phyloP scores from a whole-genome alignment of 768 basidiomycete species.

The Coprinopsis marcescibilis region DNA sequence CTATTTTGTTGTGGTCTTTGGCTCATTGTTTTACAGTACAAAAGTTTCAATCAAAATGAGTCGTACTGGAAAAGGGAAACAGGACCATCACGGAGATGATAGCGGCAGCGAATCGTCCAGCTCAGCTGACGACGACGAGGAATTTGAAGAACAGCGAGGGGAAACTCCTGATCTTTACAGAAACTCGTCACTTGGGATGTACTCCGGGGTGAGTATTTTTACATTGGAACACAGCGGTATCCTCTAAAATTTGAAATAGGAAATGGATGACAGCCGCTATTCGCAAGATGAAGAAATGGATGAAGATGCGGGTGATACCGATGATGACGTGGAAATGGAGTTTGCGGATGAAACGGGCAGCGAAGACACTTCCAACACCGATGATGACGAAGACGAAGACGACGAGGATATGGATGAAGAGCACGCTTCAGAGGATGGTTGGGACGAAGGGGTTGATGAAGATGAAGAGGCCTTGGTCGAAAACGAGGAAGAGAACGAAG shows the following conservation, averaged over 20 bases:
- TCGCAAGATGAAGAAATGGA: conserved; percentile 71
- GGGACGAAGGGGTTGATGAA: conserved; percentile 64
- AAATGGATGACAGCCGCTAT: conserved; percentile 80
- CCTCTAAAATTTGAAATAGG: conserved; percentile 37
- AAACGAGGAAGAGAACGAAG: conserved; percentile 44
- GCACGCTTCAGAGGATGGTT: conserved; percentile 43
- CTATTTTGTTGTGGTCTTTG: conserved; percentile 7
- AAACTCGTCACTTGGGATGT: conserved; percentile 96
- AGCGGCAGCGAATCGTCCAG: conserved; percentile 34
- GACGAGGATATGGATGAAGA: conserved; percentile 34
- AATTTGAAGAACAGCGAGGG: conserved; percentile 59
- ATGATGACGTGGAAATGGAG: conserved; percentile 84
- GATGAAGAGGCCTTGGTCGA: conserved; percentile 61
- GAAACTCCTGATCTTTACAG: conserved; percentile 93
- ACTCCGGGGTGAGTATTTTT: conserved; percentile 74
- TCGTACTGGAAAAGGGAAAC: conserved; percentile 49
- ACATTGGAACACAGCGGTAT: background rate
- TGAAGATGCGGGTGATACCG: conserved; percentile 68
- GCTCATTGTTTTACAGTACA: conserved; percentile 45
- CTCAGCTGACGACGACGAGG: conserved; percentile 54
- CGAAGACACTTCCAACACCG: conserved; percentile 73
- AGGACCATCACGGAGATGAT: conserved; percentile 38
- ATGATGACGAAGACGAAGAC: conserved; percentile 56
- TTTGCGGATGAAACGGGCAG: conserved; percentile 80
- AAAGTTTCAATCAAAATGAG: conserved; percentile 99